These are phyloP conservation scores for Picochlorum sp. DNA, from an alignment of 139 green algal genomes.

Conservation along the genomic window DNA sequence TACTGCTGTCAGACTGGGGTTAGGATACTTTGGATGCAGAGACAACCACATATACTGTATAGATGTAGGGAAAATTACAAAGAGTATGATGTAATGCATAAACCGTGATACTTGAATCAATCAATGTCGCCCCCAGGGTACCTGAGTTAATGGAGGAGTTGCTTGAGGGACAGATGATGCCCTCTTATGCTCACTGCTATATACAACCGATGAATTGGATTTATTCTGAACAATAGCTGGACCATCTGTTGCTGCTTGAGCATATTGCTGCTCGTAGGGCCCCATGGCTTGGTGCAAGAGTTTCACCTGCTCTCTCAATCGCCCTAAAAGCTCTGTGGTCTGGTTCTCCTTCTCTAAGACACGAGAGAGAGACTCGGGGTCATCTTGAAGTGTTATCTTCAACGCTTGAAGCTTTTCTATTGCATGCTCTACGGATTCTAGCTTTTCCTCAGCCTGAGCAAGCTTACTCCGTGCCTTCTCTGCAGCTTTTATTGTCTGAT, in stretches of 20 bases:
- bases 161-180: no score
- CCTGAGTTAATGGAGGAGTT: no score
- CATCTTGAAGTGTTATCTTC: background rate
- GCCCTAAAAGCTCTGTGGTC: background rate
- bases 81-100: no score
- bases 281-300: slow-evolving; percentile 15
- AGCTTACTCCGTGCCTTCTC: slow-evolving; percentile 17
- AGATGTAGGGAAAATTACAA: no score
- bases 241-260: background rate
- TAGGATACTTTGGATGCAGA: no score
- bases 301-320: slow-evolving; percentile 14
- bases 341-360: slow-evolving; percentile 3
- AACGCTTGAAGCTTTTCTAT: slow-evolving; percentile 15
- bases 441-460: slow-evolving; percentile 15
- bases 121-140: no score
- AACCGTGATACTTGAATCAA: no score
- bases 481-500: slow-evolving; percentile 13
- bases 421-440: slow-evolving; percentile 7
- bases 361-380: background rate
- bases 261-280: slow-evolving; percentile 16
- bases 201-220: background rate
- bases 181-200: no score
- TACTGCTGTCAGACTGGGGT: no score
- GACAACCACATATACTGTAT: no score
- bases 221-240: background rate